These are phyloP conservation scores for Arthrinium phaeospermum DNA, from an alignment of 2,329 filamentous ascomycete genomes.

Conservation along the genomic window DNA sequence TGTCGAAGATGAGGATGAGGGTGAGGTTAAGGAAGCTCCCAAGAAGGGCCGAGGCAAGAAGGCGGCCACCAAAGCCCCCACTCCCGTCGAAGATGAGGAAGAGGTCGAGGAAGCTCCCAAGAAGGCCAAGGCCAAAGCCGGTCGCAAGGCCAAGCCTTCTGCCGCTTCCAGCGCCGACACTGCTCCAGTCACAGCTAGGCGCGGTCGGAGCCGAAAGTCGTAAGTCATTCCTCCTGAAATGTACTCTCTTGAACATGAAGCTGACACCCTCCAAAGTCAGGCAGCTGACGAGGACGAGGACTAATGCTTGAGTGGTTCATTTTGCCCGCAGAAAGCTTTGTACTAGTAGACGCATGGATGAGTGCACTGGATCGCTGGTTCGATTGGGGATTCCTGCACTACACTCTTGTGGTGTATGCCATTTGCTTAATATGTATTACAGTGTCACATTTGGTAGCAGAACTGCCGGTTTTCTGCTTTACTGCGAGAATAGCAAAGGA, in stretches of 20 bases:
- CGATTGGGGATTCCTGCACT: not conserved
- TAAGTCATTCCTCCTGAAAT: not conserved
- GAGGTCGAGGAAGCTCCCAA: slow-evolving; percentile 25
- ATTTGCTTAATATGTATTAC: not conserved
- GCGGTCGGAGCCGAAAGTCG: slow-evolving; percentile 21
- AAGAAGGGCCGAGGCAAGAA: slow-evolving; percentile 30
- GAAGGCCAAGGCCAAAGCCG: slow-evolving; percentile 31
- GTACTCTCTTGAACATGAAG: not conserved
- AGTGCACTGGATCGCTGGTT: not conserved
- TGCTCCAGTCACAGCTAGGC: slow-evolving; percentile 17
- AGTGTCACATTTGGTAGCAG: not conserved
- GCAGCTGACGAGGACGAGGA: slow-evolving; percentile 3
- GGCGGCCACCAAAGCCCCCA: slow-evolving; percentile 21
- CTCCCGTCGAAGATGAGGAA: slow-evolving; percentile 22
- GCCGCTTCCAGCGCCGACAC: not conserved
- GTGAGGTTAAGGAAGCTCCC: slow-evolving; percentile 27
- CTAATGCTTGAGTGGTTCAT: not conserved
- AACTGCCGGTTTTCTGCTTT: not conserved
- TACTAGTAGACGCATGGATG: not conserved
- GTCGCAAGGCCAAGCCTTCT: slow-evolving; percentile 29
- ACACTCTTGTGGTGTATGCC: not conserved
- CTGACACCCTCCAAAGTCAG: not conserved
- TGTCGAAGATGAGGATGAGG: slow-evolving; percentile 32
- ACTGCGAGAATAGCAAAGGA: not conserved
- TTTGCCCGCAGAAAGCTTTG: not conserved